Base-by-base conservation (phyloP, 2,329 filamentous ascomycete genomes). In the Epichloe brachyelytri region DNA sequence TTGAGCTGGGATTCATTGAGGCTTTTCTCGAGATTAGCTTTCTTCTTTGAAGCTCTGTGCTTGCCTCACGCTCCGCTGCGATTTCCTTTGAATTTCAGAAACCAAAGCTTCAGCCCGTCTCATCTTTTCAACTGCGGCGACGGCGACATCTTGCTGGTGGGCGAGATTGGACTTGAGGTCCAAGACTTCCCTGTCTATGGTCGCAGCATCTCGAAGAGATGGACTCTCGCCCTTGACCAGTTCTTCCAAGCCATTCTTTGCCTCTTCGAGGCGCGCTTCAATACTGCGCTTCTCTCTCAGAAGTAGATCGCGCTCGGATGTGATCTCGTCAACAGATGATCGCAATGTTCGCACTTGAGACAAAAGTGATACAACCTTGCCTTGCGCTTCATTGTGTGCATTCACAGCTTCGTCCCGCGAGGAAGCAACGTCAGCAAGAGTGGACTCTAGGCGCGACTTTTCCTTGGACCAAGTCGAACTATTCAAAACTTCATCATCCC, bases 401-500 rank as follows among this genome's bases (percentile, higher is more conserved):
- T 82, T 84, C 48, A 89, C 85, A 10, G 93, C 91, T 66, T 98
- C 93, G 57, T 98, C 91, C 3, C 91, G 83, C n/a, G 89, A 95
- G 46, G 87, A 83, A 11, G 86, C 85, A 34, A 97, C 79, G 64
- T 96, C 89, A 48, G 91, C 83, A 50, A 98, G 75, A 5, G 89
- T 94, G 54, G 89, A 82, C 65, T 97, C 91, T 40, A 98, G 77
- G 15, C 91, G 84, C 15, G 88, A 79, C 74, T 97, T 97, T 71
- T 98, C 91, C 72, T 98, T 98, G 12, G 90, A 90, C 90, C 93
- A 97, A 0, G 91, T 95, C 15, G 89, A 95, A 68, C 88, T 95
- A 70, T 97, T 97, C 59, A 97, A 80, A 11, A 97, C 88, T 69
- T 98, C 91, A 60, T 97, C 88, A 62, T 98, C 93, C 91, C 93